phyloP scores from a whole-genome alignment of 78 protist species.

The Creolimax fragrantissima region DNA sequence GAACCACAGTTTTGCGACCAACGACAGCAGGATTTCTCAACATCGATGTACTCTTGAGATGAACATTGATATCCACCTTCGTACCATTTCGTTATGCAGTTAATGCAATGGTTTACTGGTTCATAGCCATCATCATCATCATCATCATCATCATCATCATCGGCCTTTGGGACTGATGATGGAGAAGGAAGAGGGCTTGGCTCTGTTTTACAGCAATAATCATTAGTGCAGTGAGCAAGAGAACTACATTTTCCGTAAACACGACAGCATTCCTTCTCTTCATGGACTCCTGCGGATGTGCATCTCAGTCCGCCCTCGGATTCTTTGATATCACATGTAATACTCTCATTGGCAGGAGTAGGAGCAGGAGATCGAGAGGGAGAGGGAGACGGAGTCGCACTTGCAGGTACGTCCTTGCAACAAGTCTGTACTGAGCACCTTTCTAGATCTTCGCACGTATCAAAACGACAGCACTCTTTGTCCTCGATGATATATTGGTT shows the following conservation, averaged over 20 bases:
- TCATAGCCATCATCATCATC: background rate
- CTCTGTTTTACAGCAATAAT: background rate
- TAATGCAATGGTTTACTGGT: background rate
- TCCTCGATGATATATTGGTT: too few species aligned
- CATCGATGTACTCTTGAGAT: background rate
- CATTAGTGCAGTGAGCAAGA: background rate
- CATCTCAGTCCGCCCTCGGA: background rate
- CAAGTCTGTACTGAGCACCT: background rate
- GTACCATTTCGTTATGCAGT: background rate
- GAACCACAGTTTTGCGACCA: background rate
- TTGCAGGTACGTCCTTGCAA: background rate
- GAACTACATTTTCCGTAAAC: background rate
- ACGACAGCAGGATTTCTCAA: background rate
- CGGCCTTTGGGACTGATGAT: background rate
- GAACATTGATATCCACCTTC: background rate
- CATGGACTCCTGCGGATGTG: background rate
- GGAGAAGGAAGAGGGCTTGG: background rate
- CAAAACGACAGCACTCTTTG: background rate
- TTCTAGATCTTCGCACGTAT: background rate
- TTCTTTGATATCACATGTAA: background rate
- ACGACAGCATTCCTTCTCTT: background rate
- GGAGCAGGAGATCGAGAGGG: background rate
- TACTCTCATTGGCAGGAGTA: background rate
- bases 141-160: background rate
- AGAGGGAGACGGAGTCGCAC: background rate